Conservation (phyloP, 2,329 filamentous ascomycete genomes). For the Calonectria fujianensis region DNA sequence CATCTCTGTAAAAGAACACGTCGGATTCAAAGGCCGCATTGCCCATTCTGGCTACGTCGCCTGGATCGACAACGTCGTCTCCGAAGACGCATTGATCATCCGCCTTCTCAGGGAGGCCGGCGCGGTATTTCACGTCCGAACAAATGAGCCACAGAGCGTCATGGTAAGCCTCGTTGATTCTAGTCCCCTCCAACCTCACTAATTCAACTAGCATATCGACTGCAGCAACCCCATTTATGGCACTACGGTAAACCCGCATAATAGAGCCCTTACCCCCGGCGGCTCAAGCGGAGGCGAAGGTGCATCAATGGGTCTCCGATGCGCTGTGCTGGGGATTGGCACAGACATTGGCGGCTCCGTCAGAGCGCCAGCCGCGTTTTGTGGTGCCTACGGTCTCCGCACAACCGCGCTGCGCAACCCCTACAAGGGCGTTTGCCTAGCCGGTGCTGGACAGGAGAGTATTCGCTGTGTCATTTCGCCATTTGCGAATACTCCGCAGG, state of each 20-base stretch:
- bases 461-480: conserved; percentile 51
- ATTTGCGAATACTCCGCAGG: conserved; percentile 41
- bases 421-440: conserved; percentile 36
- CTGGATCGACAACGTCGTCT: conserved; percentile 37
- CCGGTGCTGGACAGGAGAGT: conserved; percentile 56
- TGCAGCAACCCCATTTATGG: conserved; percentile 64
- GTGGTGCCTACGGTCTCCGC: conserved; percentile 65
- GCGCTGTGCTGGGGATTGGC: conserved; percentile 65
- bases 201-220: conserved; percentile 49
- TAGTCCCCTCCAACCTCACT: not conserved
- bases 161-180: conserved; percentile 1
- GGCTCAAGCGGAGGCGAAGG: conserved; percentile 67
- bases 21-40: conserved; percentile 42
- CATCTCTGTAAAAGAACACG: conserved; percentile 48
- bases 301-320: conserved; percentile 63
- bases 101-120: conserved; percentile 1
- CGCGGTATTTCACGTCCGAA: conserved; percentile 10
- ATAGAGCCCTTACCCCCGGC: conserved; percentile 62
- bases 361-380: conserved; percentile 65
- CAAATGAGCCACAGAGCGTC: conserved; percentile 25
- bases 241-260: conserved; percentile 62
- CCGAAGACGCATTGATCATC: conserved; percentile 37
- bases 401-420: conserved; percentile 61
- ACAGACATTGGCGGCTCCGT: conserved; percentile 69
- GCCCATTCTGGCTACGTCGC: conserved; percentile 39